phyloP scores from a whole-genome alignment of 1,139 yeast species.

The Candida frijolesensis region DNA sequence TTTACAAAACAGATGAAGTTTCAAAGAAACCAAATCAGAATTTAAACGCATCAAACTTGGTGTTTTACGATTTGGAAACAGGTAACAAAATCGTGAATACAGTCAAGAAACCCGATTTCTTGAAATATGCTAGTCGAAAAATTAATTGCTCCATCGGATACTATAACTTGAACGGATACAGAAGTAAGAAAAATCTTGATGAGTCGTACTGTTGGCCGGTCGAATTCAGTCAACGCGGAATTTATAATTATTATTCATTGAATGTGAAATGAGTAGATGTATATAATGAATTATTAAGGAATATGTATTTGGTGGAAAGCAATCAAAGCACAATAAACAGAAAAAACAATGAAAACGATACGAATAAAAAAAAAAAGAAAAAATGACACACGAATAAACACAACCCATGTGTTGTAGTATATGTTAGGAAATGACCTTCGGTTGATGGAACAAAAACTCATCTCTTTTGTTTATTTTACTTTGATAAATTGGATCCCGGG shows the following conservation, averaged over 20 bases:
- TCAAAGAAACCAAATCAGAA: conserved; percentile 20
- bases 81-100: conserved; percentile 66
- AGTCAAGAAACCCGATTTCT: conserved; percentile 57
- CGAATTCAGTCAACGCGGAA: conserved; percentile 66
- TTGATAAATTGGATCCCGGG: no score
- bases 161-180: conserved; percentile 39
- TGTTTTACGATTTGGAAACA: conserved; percentile 62
- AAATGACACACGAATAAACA: no score
- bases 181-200: conserved; percentile 28
- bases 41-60: conserved; percentile 30
- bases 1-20: conserved; percentile 50
- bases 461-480: no score
- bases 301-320: background rate
- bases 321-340: background rate
- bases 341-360: background rate
- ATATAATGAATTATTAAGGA: background rate
- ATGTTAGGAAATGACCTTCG: no score
- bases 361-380: no score
- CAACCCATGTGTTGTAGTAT: no score
- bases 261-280: conserved; percentile 32
- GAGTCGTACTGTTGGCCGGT: conserved; percentile 64
- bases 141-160: conserved; percentile 60
- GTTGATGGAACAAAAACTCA: no score
- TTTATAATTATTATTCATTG: conserved; percentile 68
- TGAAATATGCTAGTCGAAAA: conserved; percentile 65